Percentiles rank a stretch among this genome's conserved stretches.
phyloP scores from a whole-genome alignment of 2,329 filamentous ascomycete genomes.

The Neofusicoccum sp. region DNA sequence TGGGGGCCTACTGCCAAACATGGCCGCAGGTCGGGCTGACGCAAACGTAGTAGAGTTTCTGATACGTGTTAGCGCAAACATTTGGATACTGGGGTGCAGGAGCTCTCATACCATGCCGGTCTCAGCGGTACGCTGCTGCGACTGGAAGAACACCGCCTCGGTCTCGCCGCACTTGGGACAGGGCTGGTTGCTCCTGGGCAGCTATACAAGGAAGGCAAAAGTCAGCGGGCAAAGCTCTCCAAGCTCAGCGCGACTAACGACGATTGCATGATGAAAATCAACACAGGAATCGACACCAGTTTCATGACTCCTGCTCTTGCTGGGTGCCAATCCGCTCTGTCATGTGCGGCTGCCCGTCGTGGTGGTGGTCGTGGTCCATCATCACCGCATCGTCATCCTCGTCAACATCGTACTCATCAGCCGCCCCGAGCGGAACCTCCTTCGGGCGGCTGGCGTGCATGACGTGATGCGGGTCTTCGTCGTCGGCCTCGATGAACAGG shows the following conservation, averaged over 20 bases:
- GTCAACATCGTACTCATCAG: constrained; percentile 16
- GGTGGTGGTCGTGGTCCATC: constrained; percentile 20
- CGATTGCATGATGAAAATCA: constrained; percentile 13
- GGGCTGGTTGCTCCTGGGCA: constrained; percentile 81
- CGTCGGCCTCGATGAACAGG: constrained; percentile 45
- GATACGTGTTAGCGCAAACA: constrained; percentile 30
- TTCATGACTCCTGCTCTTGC: constrained; percentile 19
- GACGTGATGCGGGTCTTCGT: constrained; percentile 25
- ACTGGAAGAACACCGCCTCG: constrained; percentile 98
- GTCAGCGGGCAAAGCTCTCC: constrained; percentile 32
- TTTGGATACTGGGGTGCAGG: not conserved
- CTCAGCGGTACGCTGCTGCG: constrained; percentile 92
- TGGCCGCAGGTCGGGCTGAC: constrained; percentile 89
- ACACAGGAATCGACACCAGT: not conserved
- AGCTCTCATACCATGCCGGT: constrained; percentile 87
- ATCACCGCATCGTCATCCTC: constrained; percentile 17
- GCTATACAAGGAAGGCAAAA: constrained; percentile 63
- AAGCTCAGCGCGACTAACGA: constrained; percentile 18
- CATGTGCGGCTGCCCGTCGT: constrained; percentile 1
- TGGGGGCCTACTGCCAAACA: constrained; percentile 61
- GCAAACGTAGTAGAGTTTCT: constrained; percentile 68
- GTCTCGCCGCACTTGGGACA: constrained; percentile 83
- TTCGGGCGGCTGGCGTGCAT: constrained; percentile 15
- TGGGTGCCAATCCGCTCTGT: constrained; percentile 21
- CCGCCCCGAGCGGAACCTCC: constrained; percentile 3